phyloP scores from a whole-genome alignment of 176 grass and related monocot genomes.

The Oryza brachyantha region DNA sequence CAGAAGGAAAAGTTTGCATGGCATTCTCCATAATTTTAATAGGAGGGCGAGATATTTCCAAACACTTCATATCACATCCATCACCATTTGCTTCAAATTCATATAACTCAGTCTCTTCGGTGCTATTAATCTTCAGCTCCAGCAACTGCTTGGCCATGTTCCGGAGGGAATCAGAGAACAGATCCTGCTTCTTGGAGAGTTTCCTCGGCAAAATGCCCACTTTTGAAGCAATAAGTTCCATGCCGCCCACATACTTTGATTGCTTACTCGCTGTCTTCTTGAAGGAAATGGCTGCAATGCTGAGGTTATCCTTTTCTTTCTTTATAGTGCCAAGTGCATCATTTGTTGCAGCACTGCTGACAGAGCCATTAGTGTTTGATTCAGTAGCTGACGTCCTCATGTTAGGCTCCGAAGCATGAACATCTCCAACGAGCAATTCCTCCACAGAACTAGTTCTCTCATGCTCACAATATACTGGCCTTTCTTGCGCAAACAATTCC shows the following conservation, averaged over 20 bases:
- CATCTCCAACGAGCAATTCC: constrained; percentile 33
- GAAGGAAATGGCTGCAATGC: constrained; percentile 41
- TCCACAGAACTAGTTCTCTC: constrained; percentile 45
- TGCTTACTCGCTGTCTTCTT: constrained; percentile 64
- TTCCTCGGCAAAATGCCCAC: constrained; percentile 37
- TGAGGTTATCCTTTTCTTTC: constrained; percentile 38
- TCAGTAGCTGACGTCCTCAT: constrained; percentile 9
- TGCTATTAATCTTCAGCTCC: constrained; percentile 65
- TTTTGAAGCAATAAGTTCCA: constrained; percentile 55
- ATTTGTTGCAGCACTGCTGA: constrained; percentile 10
- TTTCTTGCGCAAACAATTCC: constrained; percentile 42
- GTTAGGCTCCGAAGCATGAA: constrained; percentile 22
- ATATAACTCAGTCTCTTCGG: constrained; percentile 45
- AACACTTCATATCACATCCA: constrained; percentile 35
- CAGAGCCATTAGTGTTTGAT: neutral
- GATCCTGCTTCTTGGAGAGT: constrained; percentile 50
- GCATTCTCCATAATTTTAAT: constrained; percentile 27
- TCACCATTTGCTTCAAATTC: constrained; percentile 49
- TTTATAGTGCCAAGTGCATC: constrained; percentile 25
- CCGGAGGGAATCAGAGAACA: constrained; percentile 63
- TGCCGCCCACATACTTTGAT: constrained; percentile 46
- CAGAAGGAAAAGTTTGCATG: constrained; percentile 24
- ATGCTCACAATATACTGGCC: constrained; percentile 30
- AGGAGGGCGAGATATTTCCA: constrained; percentile 26
- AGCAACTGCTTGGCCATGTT: constrained; percentile 64